phyloP scores from a whole-genome alignment of 148 eudicot genomes.

The Cornus controversa region DNA sequence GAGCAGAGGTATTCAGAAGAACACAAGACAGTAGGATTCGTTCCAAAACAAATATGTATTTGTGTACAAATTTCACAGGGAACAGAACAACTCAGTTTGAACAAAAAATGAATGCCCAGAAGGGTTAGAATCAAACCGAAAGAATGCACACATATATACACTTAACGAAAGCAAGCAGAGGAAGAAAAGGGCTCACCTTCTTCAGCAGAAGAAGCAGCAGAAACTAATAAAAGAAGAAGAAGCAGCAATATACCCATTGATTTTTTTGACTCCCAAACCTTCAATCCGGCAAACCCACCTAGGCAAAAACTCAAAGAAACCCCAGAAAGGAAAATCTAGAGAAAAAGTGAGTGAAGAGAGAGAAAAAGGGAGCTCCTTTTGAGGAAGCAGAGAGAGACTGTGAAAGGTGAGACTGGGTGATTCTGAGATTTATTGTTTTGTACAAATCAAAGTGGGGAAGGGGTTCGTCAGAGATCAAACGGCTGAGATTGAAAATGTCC shows the following conservation, averaged over 20 bases:
- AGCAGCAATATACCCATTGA: conserved; percentile 29
- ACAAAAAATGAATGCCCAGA: not conserved
- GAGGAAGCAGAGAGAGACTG: not conserved
- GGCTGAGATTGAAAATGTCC: not conserved
- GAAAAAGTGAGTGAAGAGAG: not conserved
- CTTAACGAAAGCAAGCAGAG: not conserved
- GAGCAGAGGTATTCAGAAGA: not conserved
- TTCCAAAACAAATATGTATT: not conserved
- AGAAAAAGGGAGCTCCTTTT: not conserved
- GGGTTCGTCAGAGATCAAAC: not conserved
- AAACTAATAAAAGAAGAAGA: conserved; percentile 10
- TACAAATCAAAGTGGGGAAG: not conserved
- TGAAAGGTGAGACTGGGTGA: not conserved
- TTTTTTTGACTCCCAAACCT: conserved; percentile 15
- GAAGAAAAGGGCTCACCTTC: conserved; percentile 29
- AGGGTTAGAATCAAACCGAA: too few species aligned
- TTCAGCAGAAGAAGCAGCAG: conserved; percentile 27
- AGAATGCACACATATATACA: not conserved
- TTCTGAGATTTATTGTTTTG: not conserved
- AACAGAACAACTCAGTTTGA: not conserved
- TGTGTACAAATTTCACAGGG: not conserved
- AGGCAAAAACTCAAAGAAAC: not conserved
- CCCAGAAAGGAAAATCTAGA: not conserved
- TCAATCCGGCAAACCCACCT: conserved; percentile 13
- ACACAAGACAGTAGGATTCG: too few species aligned